A percentile compares a stretch with the other conserved stretches of the same genome.
phyloP scores from a whole-genome alignment of 1,139 yeast genomes.

The Entelexis paramagnoliae region DNA sequence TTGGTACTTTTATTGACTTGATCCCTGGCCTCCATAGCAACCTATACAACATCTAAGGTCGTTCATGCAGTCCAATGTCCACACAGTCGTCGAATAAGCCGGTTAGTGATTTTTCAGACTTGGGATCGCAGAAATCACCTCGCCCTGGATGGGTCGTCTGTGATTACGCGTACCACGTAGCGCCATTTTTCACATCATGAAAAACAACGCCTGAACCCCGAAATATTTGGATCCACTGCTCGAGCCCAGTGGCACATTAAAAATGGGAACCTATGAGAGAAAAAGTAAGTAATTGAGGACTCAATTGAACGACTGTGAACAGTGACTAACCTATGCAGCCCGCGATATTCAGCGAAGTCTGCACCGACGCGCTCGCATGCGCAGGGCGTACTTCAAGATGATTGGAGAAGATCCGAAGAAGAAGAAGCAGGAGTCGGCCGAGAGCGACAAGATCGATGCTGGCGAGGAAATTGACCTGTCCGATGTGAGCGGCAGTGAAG shows the following conservation, averaged over 20 bases:
- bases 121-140: neutral
- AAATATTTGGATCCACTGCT: neutral
- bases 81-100: neutral
- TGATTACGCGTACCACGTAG: neutral
- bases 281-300: slow-evolving; percentile 17
- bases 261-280: slow-evolving; percentile 18
- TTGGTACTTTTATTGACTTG: neutral
- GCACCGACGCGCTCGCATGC: slow-evolving; percentile 70
- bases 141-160: neutral
- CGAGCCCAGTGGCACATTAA: neutral
- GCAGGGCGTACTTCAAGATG: slow-evolving; percentile 72
- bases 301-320: neutral
- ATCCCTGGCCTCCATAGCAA: slow-evolving; percentile 4
- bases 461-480: slow-evolving; percentile 12
- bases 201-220: neutral
- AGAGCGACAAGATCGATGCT: neutral
- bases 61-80: slow-evolving; percentile 4
- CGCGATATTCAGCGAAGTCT: slow-evolving; percentile 59
- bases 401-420: slow-evolving; percentile 48
- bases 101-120: slow-evolving; percentile 1
- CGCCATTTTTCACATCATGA: neutral
- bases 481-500: slow-evolving; percentile 19
- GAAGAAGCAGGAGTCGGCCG: neutral
- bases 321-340: slow-evolving; percentile 17
- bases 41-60: slow-evolving; percentile 8